Percentiles rank a stretch among this genome's conserved stretches.
Evolutionary conservation across 495 filamentous ascomycete genomes (phyloP).

Genomic region (Hypoxylon lienhwacheense): DNA sequence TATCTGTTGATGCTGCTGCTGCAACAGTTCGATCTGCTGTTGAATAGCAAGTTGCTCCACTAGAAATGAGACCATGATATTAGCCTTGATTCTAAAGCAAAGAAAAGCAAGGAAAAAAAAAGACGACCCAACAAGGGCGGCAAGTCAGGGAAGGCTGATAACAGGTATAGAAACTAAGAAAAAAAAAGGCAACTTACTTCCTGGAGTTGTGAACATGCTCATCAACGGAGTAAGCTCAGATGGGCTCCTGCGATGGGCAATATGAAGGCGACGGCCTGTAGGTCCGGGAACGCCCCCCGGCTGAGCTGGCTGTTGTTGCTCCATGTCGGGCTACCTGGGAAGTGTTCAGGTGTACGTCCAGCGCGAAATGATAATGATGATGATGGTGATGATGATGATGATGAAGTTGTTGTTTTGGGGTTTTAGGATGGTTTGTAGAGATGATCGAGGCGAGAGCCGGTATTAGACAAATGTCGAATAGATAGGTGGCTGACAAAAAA

Average conservation of each 20-base stretch:
- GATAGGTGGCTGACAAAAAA: conserved; percentile 20
- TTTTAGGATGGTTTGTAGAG: conserved; percentile 17
- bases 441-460: conserved; percentile 26
- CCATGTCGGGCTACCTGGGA: conserved; percentile 59
- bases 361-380: conserved; percentile 48
- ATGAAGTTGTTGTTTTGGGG: too few species aligned
- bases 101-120: not conserved
- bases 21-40: conserved; percentile 96
- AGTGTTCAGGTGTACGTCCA: conserved; percentile 49
- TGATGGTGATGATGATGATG: too few species aligned
- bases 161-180: conserved; percentile 3
- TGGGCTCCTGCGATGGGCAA: conserved; percentile 94
- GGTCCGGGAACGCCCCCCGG: conserved; percentile 74
- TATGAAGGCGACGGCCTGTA: conserved; percentile 87
- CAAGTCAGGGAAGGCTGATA: too few species aligned
- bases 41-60: conserved; percentile 99
- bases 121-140: too few species aligned
- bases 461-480: conserved; percentile 27
- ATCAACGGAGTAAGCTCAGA: conserved; percentile 97
- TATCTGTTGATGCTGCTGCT: conserved; percentile 98
- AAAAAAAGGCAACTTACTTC: conserved; percentile 49
- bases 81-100: conserved; percentile 34
- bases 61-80: conserved; percentile 42
- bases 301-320: conserved; percentile 68
- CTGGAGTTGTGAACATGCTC: conserved; percentile 75